phyloP scores from a whole-genome alignment of 306 rosid genomes.

The Vigna nakashimae region DNA sequence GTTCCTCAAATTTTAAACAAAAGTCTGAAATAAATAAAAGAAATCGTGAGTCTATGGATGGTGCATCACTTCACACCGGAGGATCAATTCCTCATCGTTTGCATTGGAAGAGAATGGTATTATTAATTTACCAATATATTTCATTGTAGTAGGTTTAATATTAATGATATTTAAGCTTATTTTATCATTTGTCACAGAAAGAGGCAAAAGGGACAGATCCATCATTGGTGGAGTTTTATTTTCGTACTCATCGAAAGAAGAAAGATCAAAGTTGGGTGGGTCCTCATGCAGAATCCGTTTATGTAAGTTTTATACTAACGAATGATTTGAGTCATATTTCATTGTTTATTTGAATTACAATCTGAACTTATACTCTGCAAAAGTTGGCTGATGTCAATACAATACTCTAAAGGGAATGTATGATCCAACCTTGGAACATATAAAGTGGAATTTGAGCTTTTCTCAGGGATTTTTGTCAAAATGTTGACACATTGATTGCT shows the following conservation, averaged over 20 bases:
- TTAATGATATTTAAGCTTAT: not conserved
- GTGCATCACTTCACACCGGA: slow-evolving; percentile 35
- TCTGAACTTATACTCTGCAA: not conserved
- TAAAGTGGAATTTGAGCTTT: no score
- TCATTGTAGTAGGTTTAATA: not conserved
- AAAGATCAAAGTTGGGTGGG: slow-evolving; percentile 38
- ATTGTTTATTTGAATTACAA: not conserved
- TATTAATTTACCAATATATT: not conserved
- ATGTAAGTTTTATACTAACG: slow-evolving; percentile 27
- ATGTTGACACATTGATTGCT: no score
- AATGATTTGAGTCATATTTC: not conserved
- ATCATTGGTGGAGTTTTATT: slow-evolving; percentile 37
- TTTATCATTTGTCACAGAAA: slow-evolving; percentile 10
- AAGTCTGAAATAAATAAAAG: slow-evolving; percentile 19
- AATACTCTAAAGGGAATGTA: no score
- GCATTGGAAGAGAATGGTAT: slow-evolving; percentile 42
- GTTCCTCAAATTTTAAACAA: not conserved
- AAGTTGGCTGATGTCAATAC: not conserved
- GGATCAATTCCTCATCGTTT: slow-evolving; percentile 41
- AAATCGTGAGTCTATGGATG: slow-evolving; percentile 18
- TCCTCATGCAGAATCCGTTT: not conserved
- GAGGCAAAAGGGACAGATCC: slow-evolving; percentile 33
- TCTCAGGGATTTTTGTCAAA: no score
- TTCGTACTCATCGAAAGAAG: slow-evolving; percentile 26
- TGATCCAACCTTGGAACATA: no score